Conservation (phyloP, 345 rosid genomes). For the Mangifera indica region DNA sequence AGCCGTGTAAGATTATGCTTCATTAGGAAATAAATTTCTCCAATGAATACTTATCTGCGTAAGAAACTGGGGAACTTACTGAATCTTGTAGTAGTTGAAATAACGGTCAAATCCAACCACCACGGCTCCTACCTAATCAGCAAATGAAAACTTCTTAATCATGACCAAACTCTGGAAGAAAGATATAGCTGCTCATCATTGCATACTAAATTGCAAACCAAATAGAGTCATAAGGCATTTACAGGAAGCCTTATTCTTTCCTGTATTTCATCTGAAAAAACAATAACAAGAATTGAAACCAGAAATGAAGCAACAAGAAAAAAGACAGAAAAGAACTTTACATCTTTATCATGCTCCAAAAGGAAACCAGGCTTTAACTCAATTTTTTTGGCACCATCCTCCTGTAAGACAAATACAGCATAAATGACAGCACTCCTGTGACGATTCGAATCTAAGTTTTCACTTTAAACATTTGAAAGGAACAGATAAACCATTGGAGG, state of each 20-base stretch:
- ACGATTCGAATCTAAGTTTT: neutral
- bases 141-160: constrained; percentile 21
- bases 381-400: constrained; percentile 68
- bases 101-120: constrained; percentile 90
- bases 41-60: neutral
- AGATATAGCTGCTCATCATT: neutral
- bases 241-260: neutral
- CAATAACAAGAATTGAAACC: neutral
- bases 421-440: neutral
- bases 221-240: neutral
- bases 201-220: neutral
- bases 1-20: neutral
- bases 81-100: constrained; percentile 92
- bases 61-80: constrained; percentile 44
- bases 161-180: constrained; percentile 3
- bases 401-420: constrained; percentile 43
- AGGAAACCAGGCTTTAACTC: constrained; percentile 74
- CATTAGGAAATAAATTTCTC: neutral
- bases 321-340: constrained; percentile 31
- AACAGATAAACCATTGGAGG: neutral
- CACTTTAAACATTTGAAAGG: neutral
- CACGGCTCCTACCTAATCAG: constrained; percentile 87
- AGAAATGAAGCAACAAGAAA: neutral
- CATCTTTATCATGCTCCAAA: constrained; percentile 88
- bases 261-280: neutral